Conservation (phyloP, 2,329 filamentous ascomycete genomes). For the Trichoderma sp. region DNA sequence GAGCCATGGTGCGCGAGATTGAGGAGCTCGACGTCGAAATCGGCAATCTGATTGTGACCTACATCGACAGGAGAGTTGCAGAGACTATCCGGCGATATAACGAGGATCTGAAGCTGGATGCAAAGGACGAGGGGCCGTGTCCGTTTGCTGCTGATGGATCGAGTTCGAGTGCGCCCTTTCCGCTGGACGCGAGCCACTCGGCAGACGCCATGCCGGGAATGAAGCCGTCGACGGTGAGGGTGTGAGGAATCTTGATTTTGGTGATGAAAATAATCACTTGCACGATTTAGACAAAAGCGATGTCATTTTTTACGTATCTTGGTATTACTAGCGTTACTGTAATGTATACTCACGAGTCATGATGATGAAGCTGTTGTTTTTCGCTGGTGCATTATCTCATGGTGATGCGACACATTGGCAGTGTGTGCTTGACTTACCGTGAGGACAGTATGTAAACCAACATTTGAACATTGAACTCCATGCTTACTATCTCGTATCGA, state of each 20-base stretch:
- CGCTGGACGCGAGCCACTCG: neutral
- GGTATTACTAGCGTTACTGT: neutral
- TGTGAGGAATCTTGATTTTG: neutral
- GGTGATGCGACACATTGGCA: neutral
- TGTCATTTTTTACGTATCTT: neutral
- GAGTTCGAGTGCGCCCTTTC: neutral
- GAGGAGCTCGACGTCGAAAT: constrained; percentile 32
- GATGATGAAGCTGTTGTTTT: neutral
- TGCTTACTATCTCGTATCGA: too few relatives aligned
- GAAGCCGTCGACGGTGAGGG: constrained; percentile 1
- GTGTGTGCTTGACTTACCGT: neutral
- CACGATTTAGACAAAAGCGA: neutral
- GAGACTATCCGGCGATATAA: constrained; percentile 24
- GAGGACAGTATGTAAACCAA: too few relatives aligned
- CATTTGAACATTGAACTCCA: too few relatives aligned
- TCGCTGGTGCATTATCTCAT: neutral
- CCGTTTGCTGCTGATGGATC: neutral
- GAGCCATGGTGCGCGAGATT: constrained; percentile 31
- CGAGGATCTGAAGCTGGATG: constrained; percentile 20
- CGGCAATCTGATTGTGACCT: constrained; percentile 27
- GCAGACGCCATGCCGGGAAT: neutral
- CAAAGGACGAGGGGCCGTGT: neutral
- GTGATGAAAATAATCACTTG: neutral
- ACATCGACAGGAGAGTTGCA: constrained; percentile 25
- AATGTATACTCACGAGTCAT: neutral